Evolutionary conservation across 2,329 filamentous ascomycete species (phyloP), one percentile per base, ranked within the genome.

Genomic region (Aspergillus luchuensis): DNA sequence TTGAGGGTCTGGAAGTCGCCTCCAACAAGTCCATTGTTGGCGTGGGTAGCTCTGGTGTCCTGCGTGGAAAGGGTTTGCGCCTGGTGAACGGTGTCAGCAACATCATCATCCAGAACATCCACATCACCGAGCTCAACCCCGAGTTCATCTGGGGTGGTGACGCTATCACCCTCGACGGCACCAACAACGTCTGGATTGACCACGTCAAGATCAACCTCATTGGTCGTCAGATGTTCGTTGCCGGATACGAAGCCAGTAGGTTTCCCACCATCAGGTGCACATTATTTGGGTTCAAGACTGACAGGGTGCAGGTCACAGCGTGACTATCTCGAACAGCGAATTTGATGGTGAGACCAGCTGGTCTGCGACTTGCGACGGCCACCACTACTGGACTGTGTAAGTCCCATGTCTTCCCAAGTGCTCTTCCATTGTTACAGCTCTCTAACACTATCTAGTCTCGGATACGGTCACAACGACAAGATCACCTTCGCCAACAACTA

Each of bases 401-500:
- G 60, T 56, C 6, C 6, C 10, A 8, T 8, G 28, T 30, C 10
- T 4, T 2, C 3, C 25, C 5, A 5, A 28, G 38, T 1, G 21
- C 7, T n/a, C 45, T 36, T 17, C 30, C 43, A 10, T 8, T 8
- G 17, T 33, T 52, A 13, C 5, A 7, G 3, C n/a, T 11, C 5
- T 21, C 47, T 59, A 47, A 61, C 47, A 10, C 10, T 17, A 21
- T n/a, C n/a, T 56, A 71, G 69, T 13, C 83, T 84, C 74, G 79
- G 86, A 62, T 81, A 80, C 52, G 85, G 85, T 28, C 78, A 80
- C 59, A 78, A 76, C 69, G 85, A 87, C 71, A 68, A 81, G 63
- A 77, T 86, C 66, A 87, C 85, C 61, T 75, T 87, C 71, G 83
- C 84, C 74, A 78, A 79, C 67, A 87, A 87, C 79, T 86, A 85